Percentiles rank a stretch among this genome's conserved stretches.
Conservation (phyloP, 352 stramenopile genomes). For the Phytopythium mirpurense region DNA sequence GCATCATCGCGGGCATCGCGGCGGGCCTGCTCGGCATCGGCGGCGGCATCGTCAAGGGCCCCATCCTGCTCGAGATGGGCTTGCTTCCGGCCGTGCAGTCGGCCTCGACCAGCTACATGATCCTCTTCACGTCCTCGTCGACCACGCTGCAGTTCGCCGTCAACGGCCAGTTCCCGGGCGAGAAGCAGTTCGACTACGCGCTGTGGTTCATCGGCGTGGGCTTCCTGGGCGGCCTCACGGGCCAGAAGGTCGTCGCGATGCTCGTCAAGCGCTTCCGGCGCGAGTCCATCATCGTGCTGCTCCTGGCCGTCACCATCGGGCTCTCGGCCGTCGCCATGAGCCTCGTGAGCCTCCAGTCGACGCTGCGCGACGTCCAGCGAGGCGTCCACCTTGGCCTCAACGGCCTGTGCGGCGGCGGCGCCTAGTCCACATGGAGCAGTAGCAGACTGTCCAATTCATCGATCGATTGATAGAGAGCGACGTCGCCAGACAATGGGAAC, state of each 20-base stretch:
- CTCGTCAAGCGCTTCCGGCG: slow-evolving; percentile 90
- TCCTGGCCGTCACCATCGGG: slow-evolving; percentile 65
- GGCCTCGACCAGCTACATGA: slow-evolving; percentile 91
- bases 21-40: slow-evolving; percentile 95
- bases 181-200: slow-evolving; percentile 90
- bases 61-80: slow-evolving; percentile 97
- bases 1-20: slow-evolving; percentile 91
- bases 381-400: slow-evolving; percentile 61
- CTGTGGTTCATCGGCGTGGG: slow-evolving; percentile 88
- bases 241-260: slow-evolving; percentile 80
- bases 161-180: slow-evolving; percentile 69
- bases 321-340: slow-evolving; percentile 70
- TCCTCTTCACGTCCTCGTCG: slow-evolving; percentile 89
- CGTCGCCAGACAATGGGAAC: too few species aligned
- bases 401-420: slow-evolving; percentile 53
- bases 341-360: slow-evolving; percentile 51
- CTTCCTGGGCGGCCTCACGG: slow-evolving; percentile 75
- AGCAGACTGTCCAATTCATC: too few species aligned
- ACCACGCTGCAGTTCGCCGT: slow-evolving; percentile 90
- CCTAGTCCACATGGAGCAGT: slow-evolving; percentile 18
- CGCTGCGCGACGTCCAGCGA: slow-evolving; percentile 47
- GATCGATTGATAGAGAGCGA: too few species aligned
- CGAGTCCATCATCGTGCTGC: slow-evolving; percentile 82
- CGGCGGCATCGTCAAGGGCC: slow-evolving; percentile 96
- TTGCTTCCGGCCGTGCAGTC: slow-evolving; percentile 87